Conservation (phyloP, 495 filamentous ascomycete genomes). For the Xanthoparmelia taractica region DNA sequence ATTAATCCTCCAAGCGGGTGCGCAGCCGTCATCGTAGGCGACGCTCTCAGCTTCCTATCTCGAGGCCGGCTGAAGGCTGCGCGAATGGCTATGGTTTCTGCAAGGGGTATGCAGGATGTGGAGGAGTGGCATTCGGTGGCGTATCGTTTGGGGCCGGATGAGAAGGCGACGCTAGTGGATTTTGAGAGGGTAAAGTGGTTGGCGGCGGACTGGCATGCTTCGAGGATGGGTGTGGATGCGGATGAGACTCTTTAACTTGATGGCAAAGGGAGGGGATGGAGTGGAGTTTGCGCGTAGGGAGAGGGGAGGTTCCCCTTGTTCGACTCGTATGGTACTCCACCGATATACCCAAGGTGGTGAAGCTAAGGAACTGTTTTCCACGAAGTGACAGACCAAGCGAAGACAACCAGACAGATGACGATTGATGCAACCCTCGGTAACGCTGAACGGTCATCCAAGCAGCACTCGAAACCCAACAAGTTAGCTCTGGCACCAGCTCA, state of each 20-base stretch:
- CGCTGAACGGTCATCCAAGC: too few relatives aligned
- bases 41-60: not conserved
- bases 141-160: not conserved
- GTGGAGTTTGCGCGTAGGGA: not conserved
- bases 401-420: not conserved
- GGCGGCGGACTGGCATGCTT: not conserved
- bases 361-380: not conserved
- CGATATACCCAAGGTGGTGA: not conserved
- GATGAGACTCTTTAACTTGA: not conserved
- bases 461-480: too few relatives aligned
- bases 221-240: not conserved
- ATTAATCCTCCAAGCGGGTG: not conserved
- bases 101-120: not conserved
- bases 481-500: not conserved
- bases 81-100: not conserved
- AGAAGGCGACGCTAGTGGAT: not conserved
- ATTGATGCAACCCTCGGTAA: not conserved
- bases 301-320: not conserved
- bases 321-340: not conserved
- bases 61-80: not conserved
- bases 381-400: not conserved
- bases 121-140: not conserved
- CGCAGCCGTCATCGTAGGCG: slow-evolving; percentile 1
- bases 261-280: not conserved
- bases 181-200: not conserved